These are phyloP conservation scores for Fragaria vesca DNA, from an alignment of 306 rosid genomes.

Conservation along the genomic window DNA sequence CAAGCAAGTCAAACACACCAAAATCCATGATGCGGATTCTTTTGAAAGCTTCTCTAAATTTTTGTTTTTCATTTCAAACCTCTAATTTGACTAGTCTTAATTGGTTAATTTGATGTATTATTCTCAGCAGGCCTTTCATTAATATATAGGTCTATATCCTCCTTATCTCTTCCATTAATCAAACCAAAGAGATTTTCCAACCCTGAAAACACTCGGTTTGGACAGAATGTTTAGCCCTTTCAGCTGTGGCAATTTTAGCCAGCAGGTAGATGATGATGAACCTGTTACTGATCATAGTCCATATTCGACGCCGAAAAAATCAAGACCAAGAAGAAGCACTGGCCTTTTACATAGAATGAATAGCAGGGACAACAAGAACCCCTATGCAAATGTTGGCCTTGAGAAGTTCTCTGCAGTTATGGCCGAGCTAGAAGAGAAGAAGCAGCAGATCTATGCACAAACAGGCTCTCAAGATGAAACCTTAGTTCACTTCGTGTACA, in stretches of 20 bases:
- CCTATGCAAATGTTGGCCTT: constrained; percentile 61
- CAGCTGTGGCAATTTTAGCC: constrained; percentile 42
- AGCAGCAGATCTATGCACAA: constrained; percentile 61
- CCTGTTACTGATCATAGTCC: constrained; percentile 22
- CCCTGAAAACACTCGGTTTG: neutral
- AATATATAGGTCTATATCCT: neutral
- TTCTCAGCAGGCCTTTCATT: constrained; percentile 2
- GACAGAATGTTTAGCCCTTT: constrained; percentile 43
- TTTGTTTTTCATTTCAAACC: neutral
- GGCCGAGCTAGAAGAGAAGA: constrained; percentile 70
- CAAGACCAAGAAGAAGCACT: constrained; percentile 22
- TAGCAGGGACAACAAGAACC: constrained; percentile 48
- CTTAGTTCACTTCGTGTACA: constrained; percentile 59
- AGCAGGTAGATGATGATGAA: constrained; percentile 33
- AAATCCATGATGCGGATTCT: neutral
- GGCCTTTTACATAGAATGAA: constrained; percentile 17
- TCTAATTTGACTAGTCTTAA: neutral
- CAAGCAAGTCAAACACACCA: neutral
- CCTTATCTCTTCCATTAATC: neutral
- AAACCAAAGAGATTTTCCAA: constrained; percentile 10
- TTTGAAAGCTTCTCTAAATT: neutral
- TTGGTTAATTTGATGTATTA: neutral
- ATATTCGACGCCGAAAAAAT: constrained; percentile 42
- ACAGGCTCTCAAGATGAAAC: constrained; percentile 50
- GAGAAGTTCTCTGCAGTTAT: constrained; percentile 77